Percentiles rank a stretch among this genome's conserved stretches.
These are phyloP conservation scores for Saccharomyces hybrid DNA, from an alignment of 1,139 yeast genomes.

Conservation along the genomic window DNA sequence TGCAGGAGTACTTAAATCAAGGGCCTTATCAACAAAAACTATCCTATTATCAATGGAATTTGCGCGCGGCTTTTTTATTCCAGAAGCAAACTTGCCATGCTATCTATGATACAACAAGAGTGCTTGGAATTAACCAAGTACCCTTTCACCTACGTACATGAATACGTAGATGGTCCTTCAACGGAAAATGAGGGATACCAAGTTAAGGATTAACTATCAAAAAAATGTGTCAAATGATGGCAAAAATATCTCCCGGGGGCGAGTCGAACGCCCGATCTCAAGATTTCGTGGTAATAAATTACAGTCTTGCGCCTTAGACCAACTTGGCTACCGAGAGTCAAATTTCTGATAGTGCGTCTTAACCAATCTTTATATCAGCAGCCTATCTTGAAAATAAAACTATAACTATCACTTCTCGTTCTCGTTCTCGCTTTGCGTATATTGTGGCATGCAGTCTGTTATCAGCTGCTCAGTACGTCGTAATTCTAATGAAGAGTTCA, in stretches of 20 bases:
- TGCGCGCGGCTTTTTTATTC: neutral
- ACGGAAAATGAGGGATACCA: neutral
- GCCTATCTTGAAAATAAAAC: too few relatives aligned
- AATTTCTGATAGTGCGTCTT: neutral
- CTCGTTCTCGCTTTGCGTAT: too few relatives aligned
- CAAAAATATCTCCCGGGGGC: conserved; percentile 22
- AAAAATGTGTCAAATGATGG: neutral
- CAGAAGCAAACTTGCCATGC: neutral
- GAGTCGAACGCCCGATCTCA: conserved; percentile 27
- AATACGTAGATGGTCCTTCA: neutral
- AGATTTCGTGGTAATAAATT: conserved; percentile 17
- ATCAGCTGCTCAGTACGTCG: neutral
- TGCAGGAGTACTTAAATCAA: neutral
- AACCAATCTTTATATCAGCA: too few relatives aligned
- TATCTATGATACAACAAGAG: neutral
- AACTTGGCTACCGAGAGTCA: conserved; percentile 25
- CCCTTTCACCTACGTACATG: neutral
- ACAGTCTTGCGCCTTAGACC: conserved; percentile 29
- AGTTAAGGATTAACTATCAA: neutral
- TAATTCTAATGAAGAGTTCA: too few relatives aligned
- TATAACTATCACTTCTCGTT: too few relatives aligned
- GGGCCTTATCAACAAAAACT: neutral
- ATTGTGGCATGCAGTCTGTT: too few relatives aligned
- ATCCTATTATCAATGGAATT: neutral
- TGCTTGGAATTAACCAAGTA: neutral